Evolutionary conservation across 345 rosid genomes (phyloP), one percentile per base, ranked within the genome.

Genomic region (Camelina laxa): DNA sequence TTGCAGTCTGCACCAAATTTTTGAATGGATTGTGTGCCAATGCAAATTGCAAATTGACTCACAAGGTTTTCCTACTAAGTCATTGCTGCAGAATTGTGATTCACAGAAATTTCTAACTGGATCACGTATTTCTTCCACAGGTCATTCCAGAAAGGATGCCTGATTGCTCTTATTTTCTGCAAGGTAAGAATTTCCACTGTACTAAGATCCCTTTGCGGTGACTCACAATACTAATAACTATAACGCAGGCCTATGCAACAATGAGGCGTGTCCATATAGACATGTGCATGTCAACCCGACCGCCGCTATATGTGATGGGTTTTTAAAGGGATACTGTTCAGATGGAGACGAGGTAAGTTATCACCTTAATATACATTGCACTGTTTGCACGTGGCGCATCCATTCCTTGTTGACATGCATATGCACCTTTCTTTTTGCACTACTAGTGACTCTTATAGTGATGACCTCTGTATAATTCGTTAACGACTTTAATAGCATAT

Each of bases 101-200:
- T 30, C 21, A 45, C 71, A 55, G 60, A 60, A 17, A 61, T 47
- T 49, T 67, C 70, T 67, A 74, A 79, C 53, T 14, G 19, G 17
- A 33, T 66, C 44, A 47, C 24, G 63, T 47, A 33, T 65, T 71
- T 76, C 63, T 65, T 81, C 48, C 81, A 80, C 89, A 92, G 99
- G 87, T 95, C 80, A 90, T 95, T 82, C 99, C 98, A 17, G 97
- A 95, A 67, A 83, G 98, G 80, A 95, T 95, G 99, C 99, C 96
- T 7, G 98, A 92, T 78, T 95, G 99, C 69, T 95, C 97, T 74
- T 95, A 84, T 80, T 95, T 84, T 84, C 55, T 88, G 85, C 98
- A 89, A 90, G 99, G 99, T 92, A 65, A 64, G 42, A 60, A 42
- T 53, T 39, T 50, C 12, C 61, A 4, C 54, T 72, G n/a, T 65